phyloP scores from a whole-genome alignment of 1,139 yeast species.

The Kodamaea alishanica region DNA sequence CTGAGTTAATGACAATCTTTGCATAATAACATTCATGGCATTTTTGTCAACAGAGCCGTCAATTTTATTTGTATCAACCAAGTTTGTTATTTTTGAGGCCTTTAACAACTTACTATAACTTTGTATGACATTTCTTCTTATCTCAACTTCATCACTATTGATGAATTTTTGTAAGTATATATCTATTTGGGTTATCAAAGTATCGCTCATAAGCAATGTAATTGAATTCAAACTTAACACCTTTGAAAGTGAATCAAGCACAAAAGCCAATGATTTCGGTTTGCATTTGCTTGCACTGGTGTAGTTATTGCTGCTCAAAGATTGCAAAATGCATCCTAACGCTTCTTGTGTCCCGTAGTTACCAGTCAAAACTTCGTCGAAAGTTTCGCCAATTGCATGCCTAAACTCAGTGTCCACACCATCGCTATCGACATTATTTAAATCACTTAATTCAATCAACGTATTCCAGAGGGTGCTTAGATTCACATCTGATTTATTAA shows the following conservation, averaged over 20 bases:
- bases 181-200: constrained; percentile 28
- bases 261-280: constrained; percentile 14
- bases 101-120: constrained; percentile 37
- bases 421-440: constrained; percentile 1
- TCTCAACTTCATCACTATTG: constrained; percentile 32
- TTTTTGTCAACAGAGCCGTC: constrained; percentile 12
- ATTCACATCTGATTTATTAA: constrained; percentile 22
- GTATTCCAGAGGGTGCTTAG: constrained; percentile 22
- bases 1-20: constrained; percentile 30
- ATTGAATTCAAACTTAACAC: constrained; percentile 20
- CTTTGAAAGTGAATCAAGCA: constrained; percentile 23
- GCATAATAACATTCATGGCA: constrained; percentile 23
- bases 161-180: constrained; percentile 24
- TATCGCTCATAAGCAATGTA: constrained; percentile 18
- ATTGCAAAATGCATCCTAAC: constrained; percentile 12
- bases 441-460: constrained; percentile 19
- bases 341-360: constrained; percentile 21
- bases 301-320: constrained; percentile 9
- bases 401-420: constrained; percentile 12
- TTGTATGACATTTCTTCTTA: constrained; percentile 39
- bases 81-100: constrained; percentile 14
- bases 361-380: constrained; percentile 31
- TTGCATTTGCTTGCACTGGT: constrained; percentile 1
- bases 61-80: constrained; percentile 7
- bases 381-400: constrained; percentile 24